Base-by-base conservation (phyloP, 2,329 filamentous ascomycete genomes). In the Xylariaceae sp. region DNA sequence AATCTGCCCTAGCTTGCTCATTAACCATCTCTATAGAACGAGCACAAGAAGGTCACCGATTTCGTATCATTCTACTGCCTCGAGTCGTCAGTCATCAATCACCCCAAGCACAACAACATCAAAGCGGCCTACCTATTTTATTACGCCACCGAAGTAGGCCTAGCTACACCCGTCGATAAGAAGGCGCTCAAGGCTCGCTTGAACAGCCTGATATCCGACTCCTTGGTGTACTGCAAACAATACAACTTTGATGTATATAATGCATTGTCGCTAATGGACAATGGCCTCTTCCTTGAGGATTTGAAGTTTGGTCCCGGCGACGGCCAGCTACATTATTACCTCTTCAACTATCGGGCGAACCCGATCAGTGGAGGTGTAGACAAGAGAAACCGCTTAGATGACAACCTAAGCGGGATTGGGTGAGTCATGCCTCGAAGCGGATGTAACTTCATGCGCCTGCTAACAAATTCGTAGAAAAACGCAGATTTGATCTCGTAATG, bases 1-100 rank as follows among this genome's bases (percentile, higher is more conserved):
- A 11, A 26, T 26, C 11, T 6, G 22, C 44, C 53, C 15, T 12
- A 49, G 34, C 26, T n/a, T n/a, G n/a, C n/a, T 26, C 39, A 29
- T 18, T 60, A 34, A 62, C 42, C 24, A 17, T 15, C 9, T 6
- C 22, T 19, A n/a, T 47, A 75, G 72, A 67, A 76, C 45, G 65
- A 79, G 35, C 81, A 83, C 38, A 78, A 86, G 48, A 89, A 89
- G 55, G 87, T 98, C 59, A 96, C 89, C 29, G 93, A 98, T 66
- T 96, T 95, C 69, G 85, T 96, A 69, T 96, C 89, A 29, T 98
- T 97, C 70, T 98, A 97, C 73, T 83, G 82, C 60, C 83, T 98
- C 26, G 89, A 95, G 63, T 95, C 89, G 13, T 93, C 89, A 2
- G 86, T 96, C 44, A 94, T 98, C 56, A 83, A 85, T 53, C 81